These are phyloP conservation scores for Solidago caesia DNA, from an alignment of 129 eudicot species.

Conservation along the genomic window DNA sequence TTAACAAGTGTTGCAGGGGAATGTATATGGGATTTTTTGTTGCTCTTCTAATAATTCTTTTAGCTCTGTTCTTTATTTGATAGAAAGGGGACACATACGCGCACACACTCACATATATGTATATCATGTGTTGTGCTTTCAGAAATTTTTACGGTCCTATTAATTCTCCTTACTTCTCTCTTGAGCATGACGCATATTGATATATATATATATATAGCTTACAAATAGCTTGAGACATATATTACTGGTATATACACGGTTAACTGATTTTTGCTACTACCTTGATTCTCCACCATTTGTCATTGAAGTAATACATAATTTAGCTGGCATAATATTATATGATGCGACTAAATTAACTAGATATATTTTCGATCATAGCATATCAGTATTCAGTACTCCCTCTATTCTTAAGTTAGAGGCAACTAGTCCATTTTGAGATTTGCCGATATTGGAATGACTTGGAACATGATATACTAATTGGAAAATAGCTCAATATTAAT, in stretches of 20 bases:
- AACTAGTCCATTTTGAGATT: no score
- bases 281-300: neutral
- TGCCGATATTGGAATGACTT: no score
- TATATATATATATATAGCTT: neutral
- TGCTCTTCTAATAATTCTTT: neutral
- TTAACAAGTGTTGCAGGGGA: neutral
- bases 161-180: neutral
- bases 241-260: neutral
- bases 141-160: neutral
- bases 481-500: constrained; percentile 9
- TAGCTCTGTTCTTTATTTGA: constrained; percentile 1
- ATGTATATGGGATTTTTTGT: neutral
- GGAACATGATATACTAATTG: neutral
- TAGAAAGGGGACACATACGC: neutral
- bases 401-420: no score
- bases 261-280: constrained; percentile 6
- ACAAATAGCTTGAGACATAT: constrained; percentile 6
- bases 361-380: no score
- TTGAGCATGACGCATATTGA: neutral
- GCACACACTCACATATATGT: neutral
- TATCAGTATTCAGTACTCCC: no score
- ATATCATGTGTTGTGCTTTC: constrained; percentile 1
- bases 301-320: no score
- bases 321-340: no score
- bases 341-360: no score